Evolutionary conservation across 129 eudicot species (phyloP).

Genomic region (Lactuca saligna): DNA sequence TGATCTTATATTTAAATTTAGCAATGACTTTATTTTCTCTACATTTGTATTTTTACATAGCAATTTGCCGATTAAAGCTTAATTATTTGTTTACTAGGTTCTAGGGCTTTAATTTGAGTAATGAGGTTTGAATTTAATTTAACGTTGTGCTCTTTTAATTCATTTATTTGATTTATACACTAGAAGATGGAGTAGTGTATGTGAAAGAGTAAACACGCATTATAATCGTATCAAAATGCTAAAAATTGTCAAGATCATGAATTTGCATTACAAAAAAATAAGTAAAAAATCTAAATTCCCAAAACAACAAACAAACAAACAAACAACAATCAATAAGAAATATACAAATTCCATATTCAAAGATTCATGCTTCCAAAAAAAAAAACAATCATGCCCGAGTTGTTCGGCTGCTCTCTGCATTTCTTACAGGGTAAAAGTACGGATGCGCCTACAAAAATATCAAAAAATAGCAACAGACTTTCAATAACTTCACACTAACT

Average conservation of each 20-base stretch:
- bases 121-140: no score
- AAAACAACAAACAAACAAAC: neutral
- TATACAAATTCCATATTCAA: neutral
- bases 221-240: neutral
- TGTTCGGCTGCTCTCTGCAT: constrained; percentile 82
- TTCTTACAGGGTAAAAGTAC: constrained; percentile 75
- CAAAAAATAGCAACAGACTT: neutral
- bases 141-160: no score
- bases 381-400: constrained; percentile 39
- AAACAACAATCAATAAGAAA: neutral
- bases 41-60: no score
- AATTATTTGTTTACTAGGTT: no score
- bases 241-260: neutral
- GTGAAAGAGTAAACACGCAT: neutral
- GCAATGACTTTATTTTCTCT: no score
- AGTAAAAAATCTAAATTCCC: neutral
- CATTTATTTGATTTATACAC: no score
- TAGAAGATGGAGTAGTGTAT: no score
- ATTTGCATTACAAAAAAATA: neutral
- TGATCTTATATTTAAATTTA: no score
- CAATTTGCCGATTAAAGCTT: no score
- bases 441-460: constrained; percentile 73
- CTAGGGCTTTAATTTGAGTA: no score
- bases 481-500: neutral
- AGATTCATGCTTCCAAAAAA: neutral